A percentile compares a stretch with the other conserved stretches of the same genome.
Evolutionary conservation across 768 basidiomycete species (phyloP).

Genomic region (Pleurotus cornucopiae): DNA sequence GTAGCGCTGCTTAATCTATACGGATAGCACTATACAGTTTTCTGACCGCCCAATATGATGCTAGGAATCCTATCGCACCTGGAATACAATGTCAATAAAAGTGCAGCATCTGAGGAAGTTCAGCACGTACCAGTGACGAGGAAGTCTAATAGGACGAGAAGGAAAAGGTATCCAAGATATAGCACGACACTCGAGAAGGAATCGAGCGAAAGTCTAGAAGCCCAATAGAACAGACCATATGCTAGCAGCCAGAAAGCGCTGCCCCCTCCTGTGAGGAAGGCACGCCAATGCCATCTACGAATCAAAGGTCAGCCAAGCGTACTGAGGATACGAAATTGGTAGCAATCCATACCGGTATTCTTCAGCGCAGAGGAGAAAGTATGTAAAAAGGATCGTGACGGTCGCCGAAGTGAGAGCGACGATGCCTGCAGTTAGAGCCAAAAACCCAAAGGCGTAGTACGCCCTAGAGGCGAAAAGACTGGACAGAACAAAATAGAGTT

Average conservation of each 20-base stretch:
- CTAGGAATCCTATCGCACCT: slow-evolving; percentile 90
- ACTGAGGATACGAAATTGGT: slow-evolving; percentile 6
- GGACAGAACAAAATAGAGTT: slow-evolving; percentile 88
- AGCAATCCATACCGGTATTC: slow-evolving; percentile 69
- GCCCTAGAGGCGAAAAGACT: slow-evolving; percentile 88
- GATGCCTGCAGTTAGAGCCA: slow-evolving; percentile 81
- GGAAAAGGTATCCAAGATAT: slow-evolving; percentile 87
- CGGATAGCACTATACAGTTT: slow-evolving; percentile 80
- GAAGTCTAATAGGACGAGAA: slow-evolving; percentile 83
- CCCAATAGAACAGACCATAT: slow-evolving; percentile 90
- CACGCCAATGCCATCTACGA: slow-evolving; percentile 91
- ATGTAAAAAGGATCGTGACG: slow-evolving; percentile 82
- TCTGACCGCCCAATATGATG: slow-evolving; percentile 87
- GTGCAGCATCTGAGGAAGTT: not conserved
- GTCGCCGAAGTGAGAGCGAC: slow-evolving; percentile 88
- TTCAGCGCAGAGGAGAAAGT: slow-evolving; percentile 91
- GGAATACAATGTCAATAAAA: slow-evolving; percentile 1
- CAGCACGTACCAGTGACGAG: slow-evolving; percentile 68
- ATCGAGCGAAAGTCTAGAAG: slow-evolving; percentile 78
- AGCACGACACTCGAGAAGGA: slow-evolving; percentile 77
- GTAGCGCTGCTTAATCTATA: slow-evolving; percentile 46
- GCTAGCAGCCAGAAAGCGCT: slow-evolving; percentile 87
- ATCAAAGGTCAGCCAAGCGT: not conserved
- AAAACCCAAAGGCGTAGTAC: slow-evolving; percentile 96
- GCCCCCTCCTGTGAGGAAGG: slow-evolving; percentile 89